phyloP scores from a whole-genome alignment of 768 basidiomycete species.

The Royoungia palumana region DNA sequence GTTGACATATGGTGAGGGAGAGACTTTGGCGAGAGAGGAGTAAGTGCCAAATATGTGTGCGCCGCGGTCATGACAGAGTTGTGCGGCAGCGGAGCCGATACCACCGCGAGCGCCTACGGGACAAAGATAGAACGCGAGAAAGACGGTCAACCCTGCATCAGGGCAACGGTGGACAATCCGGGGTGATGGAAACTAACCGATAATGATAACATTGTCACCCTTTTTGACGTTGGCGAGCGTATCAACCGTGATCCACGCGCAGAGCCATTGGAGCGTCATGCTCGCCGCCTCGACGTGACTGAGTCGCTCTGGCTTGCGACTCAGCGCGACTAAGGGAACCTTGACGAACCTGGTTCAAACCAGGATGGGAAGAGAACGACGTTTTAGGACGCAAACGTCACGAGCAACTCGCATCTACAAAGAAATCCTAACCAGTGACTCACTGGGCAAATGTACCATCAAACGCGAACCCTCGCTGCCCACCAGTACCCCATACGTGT shows the following conservation, averaged over 20 bases:
- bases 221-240: conserved; percentile 32
- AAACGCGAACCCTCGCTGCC: conserved; percentile 30
- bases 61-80: conserved; percentile 31
- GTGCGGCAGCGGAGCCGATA: conserved; percentile 33
- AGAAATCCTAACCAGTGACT: background rate
- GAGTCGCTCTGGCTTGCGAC: conserved; percentile 29
- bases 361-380: background rate
- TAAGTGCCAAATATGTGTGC: conserved; percentile 35
- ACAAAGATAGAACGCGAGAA: background rate
- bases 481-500: conserved; percentile 35
- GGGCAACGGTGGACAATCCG: too few relatives aligned
- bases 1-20: conserved; percentile 26
- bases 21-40: conserved; percentile 26
- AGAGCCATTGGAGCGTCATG: conserved; percentile 34
- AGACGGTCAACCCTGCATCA: too few relatives aligned
- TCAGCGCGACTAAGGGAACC: conserved; percentile 28
- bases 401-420: background rate
- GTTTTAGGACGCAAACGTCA: background rate
- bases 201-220: conserved; percentile 34
- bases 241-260: conserved; percentile 37
- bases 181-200: conserved; percentile 16
- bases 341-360: conserved; percentile 22
- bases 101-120: conserved; percentile 32
- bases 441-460: conserved; percentile 36
- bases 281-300: conserved; percentile 29